These are phyloP conservation scores for Sporothrix luriei DNA, from an alignment of 2,329 filamentous ascomycete genomes.

Conservation along the genomic window DNA sequence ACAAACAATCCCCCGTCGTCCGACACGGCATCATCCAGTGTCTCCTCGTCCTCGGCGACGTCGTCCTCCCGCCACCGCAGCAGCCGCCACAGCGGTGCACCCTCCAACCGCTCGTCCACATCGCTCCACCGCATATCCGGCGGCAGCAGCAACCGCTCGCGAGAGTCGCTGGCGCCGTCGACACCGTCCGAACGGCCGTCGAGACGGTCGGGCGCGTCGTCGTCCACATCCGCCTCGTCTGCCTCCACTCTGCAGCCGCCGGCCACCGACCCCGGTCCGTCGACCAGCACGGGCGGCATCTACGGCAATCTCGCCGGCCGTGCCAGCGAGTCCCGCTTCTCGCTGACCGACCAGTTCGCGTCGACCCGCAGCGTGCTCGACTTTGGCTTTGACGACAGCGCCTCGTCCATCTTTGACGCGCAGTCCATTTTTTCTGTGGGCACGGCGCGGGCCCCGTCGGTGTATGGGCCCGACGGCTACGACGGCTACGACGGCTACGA, in stretches of 20 bases:
- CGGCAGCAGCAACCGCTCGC: conserved; percentile 16
- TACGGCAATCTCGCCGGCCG: conserved; percentile 38
- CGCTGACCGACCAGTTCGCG: conserved; percentile 53
- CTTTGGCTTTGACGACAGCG: conserved; percentile 52
- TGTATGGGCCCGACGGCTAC: conserved; percentile 3
- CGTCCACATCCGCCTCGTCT: conserved; percentile 5
- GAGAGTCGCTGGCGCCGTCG: conserved; percentile 20
- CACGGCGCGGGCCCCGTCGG: conserved; percentile 22
- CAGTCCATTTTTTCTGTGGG: conserved; percentile 34
- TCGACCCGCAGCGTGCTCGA: conserved; percentile 52
- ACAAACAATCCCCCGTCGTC: conserved; percentile 10
- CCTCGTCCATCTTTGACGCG: conserved; percentile 48
- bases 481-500: too few relatives aligned
- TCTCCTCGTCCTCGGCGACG: conserved; percentile 18
- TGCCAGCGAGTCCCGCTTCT: conserved; percentile 50
- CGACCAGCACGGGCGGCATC: conserved; percentile 23
- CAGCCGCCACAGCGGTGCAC: conserved; percentile 31
- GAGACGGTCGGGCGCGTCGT: not conserved
- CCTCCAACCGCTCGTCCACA: conserved; percentile 33
- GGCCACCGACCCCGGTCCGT: not conserved
- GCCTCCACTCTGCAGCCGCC: conserved; percentile 15
- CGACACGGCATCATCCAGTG: conserved; percentile 14
- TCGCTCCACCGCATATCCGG: conserved; percentile 30
- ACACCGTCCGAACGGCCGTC: not conserved
- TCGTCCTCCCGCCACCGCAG: conserved; percentile 32